Percentiles rank a stretch among this genome's conserved stretches.
These are phyloP conservation scores for Rhizopus sp. DNA, from an alignment of 371 early-diverging fungal species.

Conservation along the genomic window DNA sequence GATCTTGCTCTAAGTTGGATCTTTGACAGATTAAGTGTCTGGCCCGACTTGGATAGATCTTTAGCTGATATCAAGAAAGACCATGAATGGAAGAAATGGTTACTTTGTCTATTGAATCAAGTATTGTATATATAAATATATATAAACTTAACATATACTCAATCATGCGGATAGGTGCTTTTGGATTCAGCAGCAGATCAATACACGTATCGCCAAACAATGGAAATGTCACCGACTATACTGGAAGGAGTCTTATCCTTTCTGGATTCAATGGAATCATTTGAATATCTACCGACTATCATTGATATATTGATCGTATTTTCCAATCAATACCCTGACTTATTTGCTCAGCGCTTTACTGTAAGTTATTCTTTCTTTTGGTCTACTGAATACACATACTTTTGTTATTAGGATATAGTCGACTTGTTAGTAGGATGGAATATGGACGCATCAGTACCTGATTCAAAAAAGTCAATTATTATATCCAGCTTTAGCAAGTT, in stretches of 20 bases:
- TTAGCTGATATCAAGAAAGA: constrained; percentile 12
- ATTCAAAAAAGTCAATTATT: constrained; percentile 25
- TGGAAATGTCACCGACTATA: constrained; percentile 29
- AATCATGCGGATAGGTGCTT: constrained; percentile 6
- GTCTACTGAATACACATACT: neutral
- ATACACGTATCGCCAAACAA: constrained; percentile 22
- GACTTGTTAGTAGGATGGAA: constrained; percentile 74
- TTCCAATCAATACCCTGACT: constrained; percentile 26
- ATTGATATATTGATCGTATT: constrained; percentile 28
- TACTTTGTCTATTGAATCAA: constrained; percentile 22
- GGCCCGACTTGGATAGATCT: constrained; percentile 8
- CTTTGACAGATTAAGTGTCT: constrained; percentile 22
- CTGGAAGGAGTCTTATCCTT: constrained; percentile 34
- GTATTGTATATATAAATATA: constrained; percentile 1
- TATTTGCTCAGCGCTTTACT: constrained; percentile 37
- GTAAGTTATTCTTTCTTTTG: constrained; percentile 12
- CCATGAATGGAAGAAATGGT: constrained; percentile 31
- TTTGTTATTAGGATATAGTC: constrained; percentile 54
- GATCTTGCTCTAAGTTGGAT: constrained; percentile 38
- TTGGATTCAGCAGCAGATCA: constrained; percentile 21
- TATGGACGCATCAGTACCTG: constrained; percentile 53
- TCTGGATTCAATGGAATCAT: constrained; percentile 41
- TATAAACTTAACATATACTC: neutral
- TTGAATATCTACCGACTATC: constrained; percentile 34
- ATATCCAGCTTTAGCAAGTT: constrained; percentile 25